A percentile compares a stretch with the other conserved stretches of the same genome.
Evolutionary conservation across 768 basidiomycete genomes (phyloP).

Genomic region (Suillus americanus): DNA sequence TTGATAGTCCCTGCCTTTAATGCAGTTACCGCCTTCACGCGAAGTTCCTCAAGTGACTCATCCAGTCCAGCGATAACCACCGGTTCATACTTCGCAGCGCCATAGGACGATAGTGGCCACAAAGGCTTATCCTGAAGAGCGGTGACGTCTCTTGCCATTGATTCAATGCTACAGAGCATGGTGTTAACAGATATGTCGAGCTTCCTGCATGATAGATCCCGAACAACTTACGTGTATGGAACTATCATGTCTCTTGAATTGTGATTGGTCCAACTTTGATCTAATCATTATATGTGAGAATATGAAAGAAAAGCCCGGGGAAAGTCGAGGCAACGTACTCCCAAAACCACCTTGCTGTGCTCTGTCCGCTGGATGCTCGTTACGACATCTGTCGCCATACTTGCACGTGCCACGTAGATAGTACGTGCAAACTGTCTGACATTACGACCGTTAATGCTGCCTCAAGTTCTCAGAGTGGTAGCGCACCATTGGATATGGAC

Average conservation of each 20-base stretch:
- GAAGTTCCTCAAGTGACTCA: constrained; percentile 76
- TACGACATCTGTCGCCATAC: constrained; percentile 64
- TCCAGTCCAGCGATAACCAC: constrained; percentile 66
- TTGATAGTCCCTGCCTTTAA: constrained; percentile 50
- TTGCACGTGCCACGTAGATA: constrained; percentile 64
- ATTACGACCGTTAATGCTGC: neutral
- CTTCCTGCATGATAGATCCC: neutral
- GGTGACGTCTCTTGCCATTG: constrained; percentile 64
- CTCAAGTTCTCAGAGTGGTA: neutral
- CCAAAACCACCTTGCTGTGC: constrained; percentile 42
- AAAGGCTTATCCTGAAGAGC: constrained; percentile 61
- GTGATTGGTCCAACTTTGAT: constrained; percentile 41
- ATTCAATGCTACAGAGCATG: constrained; percentile 49
- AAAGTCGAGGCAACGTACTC: constrained; percentile 40
- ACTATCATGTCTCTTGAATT: constrained; percentile 23
- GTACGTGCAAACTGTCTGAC: constrained; percentile 58
- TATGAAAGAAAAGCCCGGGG: constrained; percentile 11
- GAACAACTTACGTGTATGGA: constrained; percentile 40
- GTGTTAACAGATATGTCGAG: constrained; percentile 4
- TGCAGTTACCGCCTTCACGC: constrained; percentile 61
- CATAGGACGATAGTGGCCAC: constrained; percentile 82
- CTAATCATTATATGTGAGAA: constrained; percentile 24
- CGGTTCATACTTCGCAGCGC: constrained; percentile 71
- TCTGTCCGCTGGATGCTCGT: constrained; percentile 55
- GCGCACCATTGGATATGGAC: neutral